Percentiles rank a stretch among this genome's conserved stretches.
phyloP scores from a whole-genome alignment of 148 eudicot genomes.

The Spergularia bocconei region DNA sequence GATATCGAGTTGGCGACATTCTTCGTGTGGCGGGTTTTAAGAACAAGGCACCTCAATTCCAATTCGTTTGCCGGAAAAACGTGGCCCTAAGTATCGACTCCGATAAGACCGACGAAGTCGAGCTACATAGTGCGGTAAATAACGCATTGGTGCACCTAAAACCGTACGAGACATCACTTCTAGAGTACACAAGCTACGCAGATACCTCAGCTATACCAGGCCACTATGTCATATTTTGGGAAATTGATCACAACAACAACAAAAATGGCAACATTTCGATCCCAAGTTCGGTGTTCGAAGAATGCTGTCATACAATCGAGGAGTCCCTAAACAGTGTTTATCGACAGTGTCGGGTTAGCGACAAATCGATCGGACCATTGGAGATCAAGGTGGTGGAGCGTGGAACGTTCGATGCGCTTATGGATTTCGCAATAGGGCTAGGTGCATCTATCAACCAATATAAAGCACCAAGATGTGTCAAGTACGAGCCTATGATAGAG shows the following conservation, averaged over 20 bases:
- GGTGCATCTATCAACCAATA: constrained; percentile 35
- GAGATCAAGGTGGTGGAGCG: constrained; percentile 30
- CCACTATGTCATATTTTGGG: constrained; percentile 34
- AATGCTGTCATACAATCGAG: constrained; percentile 27
- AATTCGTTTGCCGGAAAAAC: constrained; percentile 30
- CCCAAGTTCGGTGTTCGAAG: constrained; percentile 17
- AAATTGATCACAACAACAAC: constrained; percentile 7
- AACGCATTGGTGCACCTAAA: constrained; percentile 23
- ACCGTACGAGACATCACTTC: constrained; percentile 13
- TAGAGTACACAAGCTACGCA: constrained; percentile 38
- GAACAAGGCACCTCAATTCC: constrained; percentile 37
- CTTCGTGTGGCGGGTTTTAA: constrained; percentile 37
- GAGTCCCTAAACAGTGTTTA: constrained; percentile 30
- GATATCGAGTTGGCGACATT: constrained; percentile 39
- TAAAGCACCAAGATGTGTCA: constrained; percentile 29
- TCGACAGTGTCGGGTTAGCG: constrained; percentile 22
- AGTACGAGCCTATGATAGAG: constrained; percentile 28
- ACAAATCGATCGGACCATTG: constrained; percentile 27
- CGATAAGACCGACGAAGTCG: constrained; percentile 37
- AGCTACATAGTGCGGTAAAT: constrained; percentile 35
- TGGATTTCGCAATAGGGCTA: constrained; percentile 25
- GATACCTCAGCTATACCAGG: constrained; percentile 36
- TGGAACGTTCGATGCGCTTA: constrained; percentile 33
- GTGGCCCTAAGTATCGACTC: constrained; percentile 35
- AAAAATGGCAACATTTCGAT: background rate